Evolutionary conservation across 371 early-diverging fungal species (phyloP).

Genomic region (Apophysomyces elegans): DNA sequence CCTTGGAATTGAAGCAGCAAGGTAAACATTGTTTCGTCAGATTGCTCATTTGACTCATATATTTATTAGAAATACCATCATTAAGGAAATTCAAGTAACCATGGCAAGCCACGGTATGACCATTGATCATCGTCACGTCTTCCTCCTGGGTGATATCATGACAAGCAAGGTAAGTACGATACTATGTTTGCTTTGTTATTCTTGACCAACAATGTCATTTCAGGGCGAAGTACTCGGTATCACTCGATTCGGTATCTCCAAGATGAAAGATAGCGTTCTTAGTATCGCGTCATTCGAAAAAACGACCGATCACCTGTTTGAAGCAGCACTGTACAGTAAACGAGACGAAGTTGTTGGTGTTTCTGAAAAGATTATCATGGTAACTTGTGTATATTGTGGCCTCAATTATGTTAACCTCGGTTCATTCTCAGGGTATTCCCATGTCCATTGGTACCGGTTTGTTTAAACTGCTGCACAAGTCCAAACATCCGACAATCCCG

Average conservation of each 20-base stretch:
- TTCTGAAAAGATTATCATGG: slow-evolving; percentile 98
- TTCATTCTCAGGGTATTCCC: slow-evolving; percentile 73
- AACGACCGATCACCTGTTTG: slow-evolving; percentile 99
- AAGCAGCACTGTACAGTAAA: slow-evolving; percentile 95
- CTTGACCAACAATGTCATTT: not conserved
- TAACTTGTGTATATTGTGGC: slow-evolving; percentile 5
- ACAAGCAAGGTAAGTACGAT: slow-evolving; percentile 71
- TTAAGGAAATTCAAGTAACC: slow-evolving; percentile 86
- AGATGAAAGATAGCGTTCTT: slow-evolving; percentile 99
- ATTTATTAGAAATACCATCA: slow-evolving; percentile 66
- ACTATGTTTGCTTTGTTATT: slow-evolving; percentile 14
- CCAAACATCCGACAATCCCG: slow-evolving; percentile 60
- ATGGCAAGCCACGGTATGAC: slow-evolving; percentile 96
- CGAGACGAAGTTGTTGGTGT: slow-evolving; percentile 96
- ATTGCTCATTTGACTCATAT: not conserved
- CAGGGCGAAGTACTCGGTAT: slow-evolving; percentile 98
- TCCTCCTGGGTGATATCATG: slow-evolving; percentile 99
- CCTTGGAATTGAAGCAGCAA: slow-evolving; percentile 98
- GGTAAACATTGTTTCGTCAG: slow-evolving; percentile 21
- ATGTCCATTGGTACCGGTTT: slow-evolving; percentile 98
- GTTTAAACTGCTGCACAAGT: slow-evolving; percentile 85
- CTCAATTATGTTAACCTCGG: too few relatives aligned
- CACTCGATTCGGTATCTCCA: slow-evolving; percentile 98
- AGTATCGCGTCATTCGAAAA: slow-evolving; percentile 99
- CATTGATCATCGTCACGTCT: slow-evolving; percentile 97